Evolutionary conservation across 257 asterid genomes (phyloP), one percentile per base, ranked within the genome.

Genomic region (Nicotiana paniculata): DNA sequence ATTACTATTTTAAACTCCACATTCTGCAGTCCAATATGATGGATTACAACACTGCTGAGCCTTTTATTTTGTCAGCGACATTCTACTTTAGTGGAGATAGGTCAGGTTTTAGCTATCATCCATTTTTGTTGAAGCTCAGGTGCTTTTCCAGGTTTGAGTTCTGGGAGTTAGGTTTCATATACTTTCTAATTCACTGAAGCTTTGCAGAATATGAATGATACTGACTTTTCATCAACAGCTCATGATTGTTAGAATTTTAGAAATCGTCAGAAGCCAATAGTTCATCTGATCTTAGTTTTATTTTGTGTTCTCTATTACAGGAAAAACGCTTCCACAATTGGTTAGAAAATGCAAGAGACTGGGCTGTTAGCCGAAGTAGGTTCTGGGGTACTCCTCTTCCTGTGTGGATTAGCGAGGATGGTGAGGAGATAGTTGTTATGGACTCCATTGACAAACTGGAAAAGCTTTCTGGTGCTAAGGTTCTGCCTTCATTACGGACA

Each of bases 301-400:
- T 46, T 28, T 72, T 1, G 15, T 66, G 46, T 54, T 61, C 33
- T 79, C 17, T 80, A 6, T 66, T 6, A 51, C 79, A 88, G 93
- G 99, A 96, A 87, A 96, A 96, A 76, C 98, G 98, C 3, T 96
- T 96, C 82, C 98, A 96, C 85, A 96, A 93, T 85, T 96, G 99
- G 99, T 91, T 96, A 53, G 99, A 96, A 87, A 94, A 96, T 90
- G 99, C 99, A 39, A 82, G 98, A 84, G 98, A 96, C 74, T 96
- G 98, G 99, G 98, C 99, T 69, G 91, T 96, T 84, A 94, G 98
- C 85, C 93, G 99, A 86, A 96, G 98, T 89, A 91, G 99, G 87
- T 96, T 96, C 88, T 96, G 99, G 99, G 99, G 99, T 18, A 96
- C 99, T 32, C 99, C 99, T 26, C 97, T 96, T 80, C 99, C 99